These are phyloP conservation scores for Fomitopsis schrenkii DNA, from an alignment of 1,284 basidiomycete genomes.

Conservation along the genomic window DNA sequence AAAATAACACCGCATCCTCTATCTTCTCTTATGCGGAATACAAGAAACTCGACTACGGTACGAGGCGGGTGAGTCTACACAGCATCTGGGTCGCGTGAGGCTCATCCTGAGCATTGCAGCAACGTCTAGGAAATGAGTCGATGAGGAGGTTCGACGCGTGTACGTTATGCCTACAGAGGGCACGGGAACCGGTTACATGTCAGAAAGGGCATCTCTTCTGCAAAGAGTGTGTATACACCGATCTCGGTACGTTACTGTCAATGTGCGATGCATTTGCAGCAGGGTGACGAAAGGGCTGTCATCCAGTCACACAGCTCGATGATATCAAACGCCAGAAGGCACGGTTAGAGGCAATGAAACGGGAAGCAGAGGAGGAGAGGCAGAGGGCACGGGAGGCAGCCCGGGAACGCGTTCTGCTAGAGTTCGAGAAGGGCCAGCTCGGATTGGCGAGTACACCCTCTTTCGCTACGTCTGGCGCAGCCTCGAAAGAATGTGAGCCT, in stretches of 20 bases:
- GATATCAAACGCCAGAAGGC: slow-evolving; percentile 85
- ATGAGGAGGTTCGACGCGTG: slow-evolving; percentile 89
- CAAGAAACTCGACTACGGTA: slow-evolving; percentile 80
- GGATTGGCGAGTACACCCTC: slow-evolving; percentile 46
- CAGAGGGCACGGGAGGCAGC: slow-evolving; percentile 64
- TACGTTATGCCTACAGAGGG: slow-evolving; percentile 77
- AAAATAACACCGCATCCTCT: slow-evolving; percentile 84
- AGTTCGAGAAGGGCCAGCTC: slow-evolving; percentile 84
- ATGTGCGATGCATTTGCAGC: neutral
- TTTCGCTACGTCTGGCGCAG: slow-evolving; percentile 34
- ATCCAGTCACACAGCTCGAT: slow-evolving; percentile 78
- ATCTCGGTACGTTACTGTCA: slow-evolving; percentile 52
- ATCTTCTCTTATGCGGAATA: slow-evolving; percentile 86
- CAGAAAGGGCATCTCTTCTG: slow-evolving; percentile 86
- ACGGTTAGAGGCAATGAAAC: slow-evolving; percentile 67
- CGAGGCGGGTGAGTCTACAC: slow-evolving; percentile 52
- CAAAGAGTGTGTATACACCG: slow-evolving; percentile 81
- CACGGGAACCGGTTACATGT: slow-evolving; percentile 79
- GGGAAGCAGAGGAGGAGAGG: slow-evolving; percentile 73
- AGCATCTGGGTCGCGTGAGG: neutral
- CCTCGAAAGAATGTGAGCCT: slow-evolving; percentile 33
- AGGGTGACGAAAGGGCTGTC: slow-evolving; percentile 8
- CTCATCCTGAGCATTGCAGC: slow-evolving; percentile 35
- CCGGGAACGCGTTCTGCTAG: slow-evolving; percentile 76
- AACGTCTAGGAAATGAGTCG: slow-evolving; percentile 86